phyloP scores from a whole-genome alignment of 768 basidiomycete species.

The Naganishia kalamii region DNA sequence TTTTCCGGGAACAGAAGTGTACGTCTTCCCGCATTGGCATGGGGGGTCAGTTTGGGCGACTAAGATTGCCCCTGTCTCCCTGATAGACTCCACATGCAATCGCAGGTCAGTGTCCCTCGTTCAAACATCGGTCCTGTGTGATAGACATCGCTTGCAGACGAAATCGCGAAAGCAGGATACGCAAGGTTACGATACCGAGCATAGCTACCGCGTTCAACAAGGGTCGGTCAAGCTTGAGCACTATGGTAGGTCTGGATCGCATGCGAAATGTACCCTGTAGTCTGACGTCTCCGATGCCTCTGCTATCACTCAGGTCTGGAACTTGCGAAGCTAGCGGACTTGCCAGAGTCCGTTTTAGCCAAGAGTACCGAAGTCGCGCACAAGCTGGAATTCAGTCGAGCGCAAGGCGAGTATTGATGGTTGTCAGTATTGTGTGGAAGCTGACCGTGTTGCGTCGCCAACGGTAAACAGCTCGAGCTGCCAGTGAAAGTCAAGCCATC shows the following conservation, averaged over 20 bases:
- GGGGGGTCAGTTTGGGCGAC: not conserved
- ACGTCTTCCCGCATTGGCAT: slow-evolving; percentile 1
- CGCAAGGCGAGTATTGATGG: slow-evolving; percentile 50
- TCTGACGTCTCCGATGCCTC: not conserved
- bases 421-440: not conserved
- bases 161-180: not conserved
- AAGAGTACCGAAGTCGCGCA: slow-evolving; percentile 62
- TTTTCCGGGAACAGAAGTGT: slow-evolving; percentile 77
- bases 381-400: slow-evolving; percentile 57
- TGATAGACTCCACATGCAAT: slow-evolving; percentile 69
- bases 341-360: slow-evolving; percentile 64
- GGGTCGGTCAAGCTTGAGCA: slow-evolving; percentile 36
- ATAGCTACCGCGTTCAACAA: slow-evolving; percentile 44
- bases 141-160: slow-evolving; percentile 21
- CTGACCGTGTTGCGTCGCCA: not conserved
- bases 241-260: slow-evolving; percentile 43
- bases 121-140: no score
- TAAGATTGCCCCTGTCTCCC: slow-evolving; percentile 16
- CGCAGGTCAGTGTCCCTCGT: slow-evolving; percentile 54
- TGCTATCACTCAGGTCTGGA: slow-evolving; percentile 69
- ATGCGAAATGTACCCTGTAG: not conserved
- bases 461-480: not conserved
- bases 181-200: slow-evolving; percentile 28
- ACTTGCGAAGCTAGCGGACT: slow-evolving; percentile 76
- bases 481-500: slow-evolving; percentile 11